Conservation (phyloP, 2,329 filamentous ascomycete genomes). For the Sclerotinia spermophila region DNA sequence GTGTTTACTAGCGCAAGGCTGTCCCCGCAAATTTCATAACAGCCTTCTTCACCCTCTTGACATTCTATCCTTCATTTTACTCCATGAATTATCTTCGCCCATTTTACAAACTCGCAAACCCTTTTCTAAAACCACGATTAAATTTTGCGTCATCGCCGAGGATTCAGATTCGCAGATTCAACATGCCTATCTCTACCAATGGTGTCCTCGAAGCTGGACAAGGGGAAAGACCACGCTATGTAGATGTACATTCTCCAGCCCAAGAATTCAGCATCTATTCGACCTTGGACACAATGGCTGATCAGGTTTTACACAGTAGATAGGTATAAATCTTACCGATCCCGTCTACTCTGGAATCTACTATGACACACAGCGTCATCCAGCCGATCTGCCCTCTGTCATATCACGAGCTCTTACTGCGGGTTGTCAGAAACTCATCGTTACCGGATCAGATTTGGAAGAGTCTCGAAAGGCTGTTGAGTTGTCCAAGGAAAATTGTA, state of each 20-base stretch:
- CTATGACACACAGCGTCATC: slow-evolving; percentile 72
- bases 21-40: background rate
- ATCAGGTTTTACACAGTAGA: slow-evolving; percentile 43
- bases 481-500: slow-evolving; percentile 71
- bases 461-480: slow-evolving; percentile 73
- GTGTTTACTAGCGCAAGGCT: slow-evolving; percentile 4
- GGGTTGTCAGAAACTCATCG: slow-evolving; percentile 85
- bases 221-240: slow-evolving; percentile 15
- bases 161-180: background rate
- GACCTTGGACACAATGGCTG: background rate
- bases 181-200: slow-evolving; percentile 6
- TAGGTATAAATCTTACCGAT: slow-evolving; percentile 95
- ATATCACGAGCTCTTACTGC: slow-evolving; percentile 72
- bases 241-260: slow-evolving; percentile 16
- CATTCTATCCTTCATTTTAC: background rate
- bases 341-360: slow-evolving; percentile 84
- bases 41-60: slow-evolving; percentile 1
- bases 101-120: background rate
- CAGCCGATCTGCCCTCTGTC: slow-evolving; percentile 70
- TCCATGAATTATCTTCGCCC: slow-evolving; percentile 11
- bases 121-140: background rate
- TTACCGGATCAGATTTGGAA: slow-evolving; percentile 83
- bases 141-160: background rate
- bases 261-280: background rate
- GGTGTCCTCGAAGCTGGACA: background rate